phyloP scores from a whole-genome alignment of 768 basidiomycete genomes.

The Paxillus involutus region DNA sequence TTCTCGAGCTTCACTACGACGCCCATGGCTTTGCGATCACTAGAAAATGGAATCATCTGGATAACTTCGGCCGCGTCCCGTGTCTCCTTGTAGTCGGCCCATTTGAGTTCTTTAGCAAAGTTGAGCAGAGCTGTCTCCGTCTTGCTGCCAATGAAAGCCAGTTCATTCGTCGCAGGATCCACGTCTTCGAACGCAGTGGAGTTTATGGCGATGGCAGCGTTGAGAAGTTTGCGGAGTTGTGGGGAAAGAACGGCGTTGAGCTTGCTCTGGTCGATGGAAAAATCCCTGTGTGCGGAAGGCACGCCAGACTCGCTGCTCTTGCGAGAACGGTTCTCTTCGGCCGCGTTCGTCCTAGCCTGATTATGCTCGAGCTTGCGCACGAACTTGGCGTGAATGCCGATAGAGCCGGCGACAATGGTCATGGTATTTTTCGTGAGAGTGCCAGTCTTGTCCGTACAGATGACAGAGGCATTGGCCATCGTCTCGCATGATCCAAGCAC shows the following conservation, averaged over 20 bases:
- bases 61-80: constrained; percentile 62
- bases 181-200: constrained; percentile 92
- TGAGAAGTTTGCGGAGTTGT: constrained; percentile 65
- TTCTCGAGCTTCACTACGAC: constrained; percentile 66
- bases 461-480: constrained; percentile 96
- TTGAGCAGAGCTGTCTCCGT: constrained; percentile 90
- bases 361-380: constrained; percentile 78
- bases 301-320: constrained; percentile 29
- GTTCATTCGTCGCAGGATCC: constrained; percentile 57
- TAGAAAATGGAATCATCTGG: constrained; percentile 93
- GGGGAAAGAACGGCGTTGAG: constrained; percentile 66
- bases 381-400: constrained; percentile 94
- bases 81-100: constrained; percentile 68
- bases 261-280: constrained; percentile 78
- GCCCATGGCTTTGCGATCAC: constrained; percentile 93
- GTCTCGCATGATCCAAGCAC: constrained; percentile 97
- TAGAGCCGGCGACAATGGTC: constrained; percentile 94
- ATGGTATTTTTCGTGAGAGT: constrained; percentile 95
- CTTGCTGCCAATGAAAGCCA: constrained; percentile 85
- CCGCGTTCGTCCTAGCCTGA: constrained; percentile 66
- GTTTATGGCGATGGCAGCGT: constrained; percentile 86
- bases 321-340: constrained; percentile 42
- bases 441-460: constrained; percentile 96
- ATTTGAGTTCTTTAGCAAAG: constrained; percentile 79
- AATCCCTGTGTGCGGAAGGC: constrained; percentile 60